These are phyloP conservation scores for Plasmodium yoelii DNA, from an alignment of 169 alveolate species.

Conservation along the genomic window DNA sequence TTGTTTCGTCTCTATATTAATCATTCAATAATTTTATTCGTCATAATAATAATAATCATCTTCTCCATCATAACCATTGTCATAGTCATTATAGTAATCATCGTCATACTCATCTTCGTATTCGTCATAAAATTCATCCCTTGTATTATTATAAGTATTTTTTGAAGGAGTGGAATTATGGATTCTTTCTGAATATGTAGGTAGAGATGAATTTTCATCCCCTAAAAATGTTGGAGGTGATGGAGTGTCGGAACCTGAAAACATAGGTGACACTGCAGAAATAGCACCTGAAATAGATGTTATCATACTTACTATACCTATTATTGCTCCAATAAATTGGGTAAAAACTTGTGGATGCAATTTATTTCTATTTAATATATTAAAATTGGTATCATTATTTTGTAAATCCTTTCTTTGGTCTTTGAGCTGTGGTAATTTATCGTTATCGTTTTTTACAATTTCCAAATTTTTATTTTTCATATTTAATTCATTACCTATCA, in stretches of 20 bases:
- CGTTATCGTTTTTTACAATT: background rate
- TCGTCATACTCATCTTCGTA: conserved; percentile 10
- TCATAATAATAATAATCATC: background rate
- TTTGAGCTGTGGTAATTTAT: background rate
- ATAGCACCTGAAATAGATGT: conserved; percentile 66
- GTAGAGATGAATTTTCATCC: conserved; percentile 15
- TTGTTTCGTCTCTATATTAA: background rate
- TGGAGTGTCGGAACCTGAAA: conserved; percentile 28
- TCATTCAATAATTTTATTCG: background rate
- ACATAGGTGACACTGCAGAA: conserved; percentile 51
- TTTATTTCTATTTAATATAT: background rate
- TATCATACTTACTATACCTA: conserved; percentile 9
- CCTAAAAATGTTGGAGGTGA: conserved; percentile 67
- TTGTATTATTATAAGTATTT: background rate
- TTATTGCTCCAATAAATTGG: conserved; percentile 50
- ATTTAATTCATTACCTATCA: conserved; percentile 46
- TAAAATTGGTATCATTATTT: background rate
- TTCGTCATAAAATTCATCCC: conserved; percentile 13
- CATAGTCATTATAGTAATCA: conserved; percentile 2
- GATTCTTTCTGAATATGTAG: conserved; percentile 29
- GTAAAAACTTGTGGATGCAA: conserved; percentile 46
- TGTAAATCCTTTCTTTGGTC: background rate
- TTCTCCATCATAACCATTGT: conserved; percentile 3
- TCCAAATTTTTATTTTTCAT: conserved; percentile 66
- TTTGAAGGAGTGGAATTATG: background rate